phyloP scores from a whole-genome alignment of 2,329 filamentous ascomycete species.

The Diaporthe helianthi region DNA sequence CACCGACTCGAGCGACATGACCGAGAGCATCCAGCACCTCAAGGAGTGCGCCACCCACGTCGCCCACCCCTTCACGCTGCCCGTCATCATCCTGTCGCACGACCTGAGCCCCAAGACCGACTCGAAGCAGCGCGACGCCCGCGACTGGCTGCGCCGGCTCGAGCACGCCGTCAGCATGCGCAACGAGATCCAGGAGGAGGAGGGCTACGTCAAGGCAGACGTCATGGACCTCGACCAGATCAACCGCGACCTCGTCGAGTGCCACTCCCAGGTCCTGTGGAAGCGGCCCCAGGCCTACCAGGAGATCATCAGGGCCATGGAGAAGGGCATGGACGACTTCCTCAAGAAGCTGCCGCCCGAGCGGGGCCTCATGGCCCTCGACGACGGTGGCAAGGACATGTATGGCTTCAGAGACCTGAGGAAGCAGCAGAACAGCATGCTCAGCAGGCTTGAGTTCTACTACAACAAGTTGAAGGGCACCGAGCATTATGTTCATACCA shows the following conservation, averaged over 20 bases:
- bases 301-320: slow-evolving; percentile 58
- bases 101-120: slow-evolving; percentile 64
- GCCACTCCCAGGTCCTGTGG: slow-evolving; percentile 68
- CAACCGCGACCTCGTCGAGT: slow-evolving; percentile 69
- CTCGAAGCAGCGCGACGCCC: slow-evolving; percentile 67
- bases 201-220: slow-evolving; percentile 59
- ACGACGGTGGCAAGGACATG: background rate
- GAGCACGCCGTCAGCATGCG: slow-evolving; percentile 69
- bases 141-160: slow-evolving; percentile 66
- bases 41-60: slow-evolving; percentile 56
- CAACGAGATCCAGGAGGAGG: slow-evolving; percentile 63
- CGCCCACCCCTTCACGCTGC: slow-evolving; percentile 65
- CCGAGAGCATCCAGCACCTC: slow-evolving; percentile 57
- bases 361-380: slow-evolving; percentile 34
- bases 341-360: slow-evolving; percentile 39
- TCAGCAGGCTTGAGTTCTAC: slow-evolving; percentile 65
- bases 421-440: slow-evolving; percentile 60
- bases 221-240: slow-evolving; percentile 65
- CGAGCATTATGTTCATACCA: slow-evolving; percentile 69
- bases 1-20: slow-evolving; percentile 63
- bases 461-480: slow-evolving; percentile 66
- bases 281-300: slow-evolving; percentile 68
- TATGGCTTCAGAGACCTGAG: slow-evolving; percentile 45
- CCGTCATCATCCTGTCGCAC: slow-evolving; percentile 64
- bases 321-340: slow-evolving; percentile 55